Conservation (phyloP, 495 filamentous ascomycete species). For the Aspergillus sclerotiicarbonarius region DNA sequence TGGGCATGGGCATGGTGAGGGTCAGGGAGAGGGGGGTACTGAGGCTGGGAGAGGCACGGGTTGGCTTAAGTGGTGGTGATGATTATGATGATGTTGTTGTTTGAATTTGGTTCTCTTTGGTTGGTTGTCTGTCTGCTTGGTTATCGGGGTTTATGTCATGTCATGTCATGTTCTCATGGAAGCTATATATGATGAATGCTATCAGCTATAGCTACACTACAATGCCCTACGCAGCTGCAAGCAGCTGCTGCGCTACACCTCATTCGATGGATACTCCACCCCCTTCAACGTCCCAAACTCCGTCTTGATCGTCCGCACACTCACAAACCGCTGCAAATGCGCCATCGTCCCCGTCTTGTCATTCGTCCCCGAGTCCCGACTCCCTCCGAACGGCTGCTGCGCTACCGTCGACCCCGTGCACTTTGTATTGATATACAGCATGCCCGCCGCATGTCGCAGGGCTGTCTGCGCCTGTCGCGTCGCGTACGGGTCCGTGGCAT, state of each 20-base stretch:
- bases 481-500: slow-evolving; percentile 63
- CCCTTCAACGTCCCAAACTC: slow-evolving; percentile 59
- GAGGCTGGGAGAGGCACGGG: slow-evolving; percentile 14
- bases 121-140: neutral
- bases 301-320: slow-evolving; percentile 73
- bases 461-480: slow-evolving; percentile 65
- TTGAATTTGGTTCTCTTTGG: neutral
- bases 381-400: slow-evolving; percentile 81
- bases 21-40: slow-evolving; percentile 14
- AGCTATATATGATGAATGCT: neutral
- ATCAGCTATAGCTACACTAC: neutral
- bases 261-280: slow-evolving; percentile 70
- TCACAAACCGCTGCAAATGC: slow-evolving; percentile 68
- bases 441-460: slow-evolving; percentile 74
- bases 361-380: slow-evolving; percentile 72
- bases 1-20: slow-evolving; percentile 11
- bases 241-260: neutral
- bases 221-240: neutral
- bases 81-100: too few species aligned
- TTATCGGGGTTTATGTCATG: too few species aligned
- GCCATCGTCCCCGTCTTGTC: slow-evolving; percentile 74
- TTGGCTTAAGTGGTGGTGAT: slow-evolving; percentile 41
- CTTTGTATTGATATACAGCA: slow-evolving; percentile 79
- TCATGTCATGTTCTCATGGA: too few species aligned
- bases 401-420: slow-evolving; percentile 77